Base-by-base conservation (phyloP, 495 filamentous ascomycete genomes). In the Amphirosellinia nigrospora region DNA sequence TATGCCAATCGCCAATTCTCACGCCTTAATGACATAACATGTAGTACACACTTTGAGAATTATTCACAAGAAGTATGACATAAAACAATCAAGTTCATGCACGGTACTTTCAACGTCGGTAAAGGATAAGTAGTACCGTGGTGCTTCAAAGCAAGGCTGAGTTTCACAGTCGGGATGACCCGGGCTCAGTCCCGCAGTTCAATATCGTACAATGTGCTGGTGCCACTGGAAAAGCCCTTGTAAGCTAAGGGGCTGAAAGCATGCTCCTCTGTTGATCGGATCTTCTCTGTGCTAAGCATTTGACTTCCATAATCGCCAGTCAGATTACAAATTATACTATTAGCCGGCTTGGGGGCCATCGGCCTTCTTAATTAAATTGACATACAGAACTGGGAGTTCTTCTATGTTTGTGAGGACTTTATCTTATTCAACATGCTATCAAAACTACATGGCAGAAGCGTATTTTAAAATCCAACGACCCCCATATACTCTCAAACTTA, bases 361-460 rank as follows among this genome's bases (percentile, higher is more conserved):
- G 34, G 34, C 7, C 3, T 3, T 26, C 52, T 19, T 6, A 34
- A 56, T 2, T 23, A 21, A 60, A 60, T 1, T 6, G 19, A 60
- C 9, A 0, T n/a, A 4, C 16, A 15, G 3, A 60, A 39, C 39
- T 1, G 26, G n/a, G n/a, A 3, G 7, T 19, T 23, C 10, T 1
- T 8, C 5, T 30, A 3, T 16, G 2, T 23, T 23, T 3, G 21
- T 21, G 4, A 1, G 21, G 21, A 23, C 7, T 39, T 8, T 32
- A 34, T 21, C 23, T 60, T 39, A 23, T 7, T 13, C 32, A 38
- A 19, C n/a, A 39, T 41, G 28, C 38, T 15, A 41, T 39, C 36
- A 43, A 60, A 36, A 41, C n/a, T 41, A 61, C 21, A 61, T 39
- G 10, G 28, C 13, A 55, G 50, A 66, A 56, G 34, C 36, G 36